Percentiles rank a stretch among this genome's conserved stretches.
These are phyloP conservation scores for Coriaria nepalensis DNA, from an alignment of 306 rosid species.

Conservation along the genomic window DNA sequence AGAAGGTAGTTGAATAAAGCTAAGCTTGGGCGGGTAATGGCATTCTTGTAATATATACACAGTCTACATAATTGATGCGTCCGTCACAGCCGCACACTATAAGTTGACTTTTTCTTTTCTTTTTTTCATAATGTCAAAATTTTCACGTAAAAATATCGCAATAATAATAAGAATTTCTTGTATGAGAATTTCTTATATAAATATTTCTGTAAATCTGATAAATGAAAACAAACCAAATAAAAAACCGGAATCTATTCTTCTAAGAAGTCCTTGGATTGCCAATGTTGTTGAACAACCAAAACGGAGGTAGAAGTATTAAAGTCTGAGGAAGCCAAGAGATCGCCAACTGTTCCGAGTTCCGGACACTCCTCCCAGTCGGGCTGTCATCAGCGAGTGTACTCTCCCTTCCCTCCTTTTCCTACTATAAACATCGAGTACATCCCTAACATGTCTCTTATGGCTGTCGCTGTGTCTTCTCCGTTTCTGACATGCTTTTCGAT, in stretches of 20 bases:
- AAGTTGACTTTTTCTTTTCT: too few species aligned
- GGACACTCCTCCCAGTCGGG: conserved; percentile 95
- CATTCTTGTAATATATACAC: conserved; percentile 11
- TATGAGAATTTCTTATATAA: too few species aligned
- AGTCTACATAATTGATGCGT: not conserved
- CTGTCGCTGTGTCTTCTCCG: conserved; percentile 50
- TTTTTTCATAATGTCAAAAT: too few species aligned
- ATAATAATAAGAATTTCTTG: too few species aligned
- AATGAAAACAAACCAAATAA: not conserved
- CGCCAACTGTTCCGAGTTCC: conserved; percentile 92
- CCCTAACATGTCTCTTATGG: conserved; percentile 54
- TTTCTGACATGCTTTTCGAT: conserved; percentile 59
- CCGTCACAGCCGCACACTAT: not conserved
- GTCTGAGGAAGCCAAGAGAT: conserved; percentile 84
- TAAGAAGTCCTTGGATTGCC: conserved; percentile 35
- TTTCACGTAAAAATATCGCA: not conserved
- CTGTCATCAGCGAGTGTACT: conserved; percentile 62
- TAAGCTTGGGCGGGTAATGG: conserved; percentile 32
- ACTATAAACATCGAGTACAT: conserved; percentile 71
- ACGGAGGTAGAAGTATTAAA: conserved; percentile 58
- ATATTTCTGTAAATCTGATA: too few species aligned
- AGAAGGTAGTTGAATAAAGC: conserved; percentile 14
- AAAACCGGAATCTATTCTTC: conserved; percentile 11
- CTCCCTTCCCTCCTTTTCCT: conserved; percentile 74
- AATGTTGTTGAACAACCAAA: conserved; percentile 75